A percentile compares a stretch with the other conserved stretches of the same genome.
Conservation (phyloP, 2,329 filamentous ascomycete genomes). For the Fusarium sp. region DNA sequence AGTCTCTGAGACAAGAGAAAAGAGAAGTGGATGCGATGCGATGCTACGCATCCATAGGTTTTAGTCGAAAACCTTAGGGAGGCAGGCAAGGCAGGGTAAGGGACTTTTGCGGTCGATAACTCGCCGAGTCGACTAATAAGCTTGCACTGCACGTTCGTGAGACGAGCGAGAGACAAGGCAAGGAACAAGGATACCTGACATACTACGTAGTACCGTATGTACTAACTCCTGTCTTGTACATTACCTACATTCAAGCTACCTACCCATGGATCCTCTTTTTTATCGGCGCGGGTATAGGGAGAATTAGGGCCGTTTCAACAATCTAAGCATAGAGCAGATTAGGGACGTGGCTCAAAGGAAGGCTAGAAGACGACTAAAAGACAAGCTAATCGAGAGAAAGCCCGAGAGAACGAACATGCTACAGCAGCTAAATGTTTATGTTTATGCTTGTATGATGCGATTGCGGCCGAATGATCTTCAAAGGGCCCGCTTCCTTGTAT, state of each 20-base stretch:
- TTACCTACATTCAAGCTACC: background rate
- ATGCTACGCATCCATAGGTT: slow-evolving; percentile 7
- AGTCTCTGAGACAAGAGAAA: slow-evolving; percentile 29
- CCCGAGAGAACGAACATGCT: background rate
- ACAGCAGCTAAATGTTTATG: background rate
- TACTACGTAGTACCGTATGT: slow-evolving; percentile 19
- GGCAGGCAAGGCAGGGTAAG: slow-evolving; percentile 17
- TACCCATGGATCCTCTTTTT: background rate
- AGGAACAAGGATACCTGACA: slow-evolving; percentile 27
- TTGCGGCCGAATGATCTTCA: slow-evolving; percentile 19
- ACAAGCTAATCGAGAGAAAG: slow-evolving; percentile 12
- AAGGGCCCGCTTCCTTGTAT: slow-evolving; percentile 8
- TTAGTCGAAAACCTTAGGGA: slow-evolving; percentile 21
- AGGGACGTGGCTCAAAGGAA: slow-evolving; percentile 5
- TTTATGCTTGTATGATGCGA: slow-evolving; percentile 9
- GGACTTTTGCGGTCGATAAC: slow-evolving; percentile 31
- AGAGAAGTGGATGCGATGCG: slow-evolving; percentile 20
- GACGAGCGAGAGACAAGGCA: slow-evolving; percentile 15
- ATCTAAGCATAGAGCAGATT: slow-evolving; percentile 10
- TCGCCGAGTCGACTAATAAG: slow-evolving; percentile 37
- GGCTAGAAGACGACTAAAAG: background rate
- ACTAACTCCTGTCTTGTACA: background rate
- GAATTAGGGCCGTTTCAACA: slow-evolving; percentile 4
- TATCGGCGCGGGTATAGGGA: slow-evolving; percentile 18
- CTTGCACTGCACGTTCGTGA: slow-evolving; percentile 7